Conservation (phyloP, 2,329 filamentous ascomycete genomes). For the Zasmidium citrigriseum region DNA sequence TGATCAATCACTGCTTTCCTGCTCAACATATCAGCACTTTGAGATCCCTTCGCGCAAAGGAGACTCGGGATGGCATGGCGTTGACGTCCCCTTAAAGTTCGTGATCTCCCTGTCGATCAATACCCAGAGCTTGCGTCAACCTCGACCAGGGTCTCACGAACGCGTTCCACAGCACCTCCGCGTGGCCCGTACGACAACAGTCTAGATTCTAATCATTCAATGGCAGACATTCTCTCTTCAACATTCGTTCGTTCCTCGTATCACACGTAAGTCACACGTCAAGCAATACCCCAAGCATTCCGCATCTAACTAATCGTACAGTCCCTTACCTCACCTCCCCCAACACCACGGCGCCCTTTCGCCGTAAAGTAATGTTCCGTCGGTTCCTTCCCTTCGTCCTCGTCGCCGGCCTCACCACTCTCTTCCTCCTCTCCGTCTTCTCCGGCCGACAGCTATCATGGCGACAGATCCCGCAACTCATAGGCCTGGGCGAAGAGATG, state of each 20-base stretch:
- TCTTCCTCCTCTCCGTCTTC: conserved; percentile 40
- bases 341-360: conserved; percentile 28
- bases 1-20: too few relatives aligned
- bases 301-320: not conserved
- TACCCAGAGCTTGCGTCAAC: too few relatives aligned
- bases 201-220: too few relatives aligned
- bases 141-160: too few relatives aligned
- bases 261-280: not conserved
- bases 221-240: not conserved
- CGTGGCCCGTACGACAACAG: too few relatives aligned
- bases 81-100: too few relatives aligned
- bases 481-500: conserved; percentile 42
- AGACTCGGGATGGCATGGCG: too few relatives aligned
- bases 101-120: too few relatives aligned
- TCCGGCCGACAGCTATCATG: conserved; percentile 37
- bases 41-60: too few relatives aligned
- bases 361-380: conserved; percentile 31
- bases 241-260: not conserved
- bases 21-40: too few relatives aligned
- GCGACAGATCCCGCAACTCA: conserved; percentile 41
- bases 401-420: conserved; percentile 24
- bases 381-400: conserved; percentile 26
- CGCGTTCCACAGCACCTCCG: too few relatives aligned
- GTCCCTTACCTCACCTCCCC: not conserved
- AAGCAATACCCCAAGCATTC: not conserved